Conservation (phyloP, 139 green algal species). For the Chlorella sp. region DNA sequence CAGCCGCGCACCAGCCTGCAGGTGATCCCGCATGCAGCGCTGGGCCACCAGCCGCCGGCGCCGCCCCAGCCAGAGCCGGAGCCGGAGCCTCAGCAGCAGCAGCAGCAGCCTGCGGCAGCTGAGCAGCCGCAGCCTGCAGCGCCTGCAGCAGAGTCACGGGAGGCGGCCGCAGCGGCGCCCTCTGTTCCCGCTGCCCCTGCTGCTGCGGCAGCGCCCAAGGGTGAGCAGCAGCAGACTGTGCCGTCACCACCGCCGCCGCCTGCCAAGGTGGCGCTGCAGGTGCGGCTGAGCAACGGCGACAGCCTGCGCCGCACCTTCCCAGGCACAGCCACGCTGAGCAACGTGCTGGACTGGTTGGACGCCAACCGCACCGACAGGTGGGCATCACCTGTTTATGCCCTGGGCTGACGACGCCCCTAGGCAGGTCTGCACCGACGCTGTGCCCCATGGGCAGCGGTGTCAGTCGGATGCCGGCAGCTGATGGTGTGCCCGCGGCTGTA, state of each 20-base stretch:
- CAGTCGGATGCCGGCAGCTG: not conserved
- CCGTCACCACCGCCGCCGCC: not conserved
- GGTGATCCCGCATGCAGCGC: constrained; percentile 2
- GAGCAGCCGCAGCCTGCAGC: not conserved
- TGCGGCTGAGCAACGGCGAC: constrained; percentile 23
- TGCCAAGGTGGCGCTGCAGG: not conserved
- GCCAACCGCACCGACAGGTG: constrained; percentile 14
- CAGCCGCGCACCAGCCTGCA: constrained; percentile 19
- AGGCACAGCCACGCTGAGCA: not conserved
- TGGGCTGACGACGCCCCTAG: too few relatives aligned
- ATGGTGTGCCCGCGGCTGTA: too few relatives aligned
- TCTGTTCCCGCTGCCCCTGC: not conserved
- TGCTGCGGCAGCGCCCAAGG: not conserved
- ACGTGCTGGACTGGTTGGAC: constrained; percentile 23
- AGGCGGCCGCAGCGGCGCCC: not conserved
- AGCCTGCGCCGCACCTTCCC: not conserved
- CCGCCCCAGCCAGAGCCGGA: not conserved
- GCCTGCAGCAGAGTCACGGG: not conserved
- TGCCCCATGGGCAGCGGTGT: too few relatives aligned
- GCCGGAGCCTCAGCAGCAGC: not conserved
- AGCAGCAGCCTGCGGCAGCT: not conserved
- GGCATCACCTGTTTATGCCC: not conserved
- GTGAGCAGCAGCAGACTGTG: not conserved
- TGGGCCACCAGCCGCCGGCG: not conserved
- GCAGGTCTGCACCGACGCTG: too few relatives aligned